phyloP scores from a whole-genome alignment of 257 asterid species.

The Solanum medicagineum region DNA sequence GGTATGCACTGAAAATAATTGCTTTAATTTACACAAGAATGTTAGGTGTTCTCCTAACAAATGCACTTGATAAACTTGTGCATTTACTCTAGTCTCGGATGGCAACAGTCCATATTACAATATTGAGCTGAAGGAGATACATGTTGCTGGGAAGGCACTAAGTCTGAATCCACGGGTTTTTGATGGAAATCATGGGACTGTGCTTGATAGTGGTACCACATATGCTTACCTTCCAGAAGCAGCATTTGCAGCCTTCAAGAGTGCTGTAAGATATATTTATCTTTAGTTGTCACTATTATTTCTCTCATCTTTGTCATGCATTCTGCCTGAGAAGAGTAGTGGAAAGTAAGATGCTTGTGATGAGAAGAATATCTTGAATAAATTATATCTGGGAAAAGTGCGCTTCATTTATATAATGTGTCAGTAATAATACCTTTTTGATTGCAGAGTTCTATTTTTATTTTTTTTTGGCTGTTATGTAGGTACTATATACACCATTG shows the following conservation, averaged over 20 bases:
- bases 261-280: slow-evolving; percentile 57
- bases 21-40: slow-evolving; percentile 19
- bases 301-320: neutral
- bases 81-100: slow-evolving; percentile 99
- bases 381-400: neutral
- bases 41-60: slow-evolving; percentile 80
- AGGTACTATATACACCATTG: neutral
- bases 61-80: slow-evolving; percentile 84
- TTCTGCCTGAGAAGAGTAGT: neutral
- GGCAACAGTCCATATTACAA: slow-evolving; percentile 99
- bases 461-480: neutral
- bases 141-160: slow-evolving; percentile 91
- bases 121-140: slow-evolving; percentile 87
- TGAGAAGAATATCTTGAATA: neutral
- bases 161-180: slow-evolving; percentile 47
- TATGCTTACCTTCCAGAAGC: slow-evolving; percentile 91
- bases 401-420: neutral
- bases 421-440: neutral
- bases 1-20: slow-evolving; percentile 49
- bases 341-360: neutral
- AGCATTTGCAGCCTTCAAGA: slow-evolving; percentile 75
- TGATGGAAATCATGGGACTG: slow-evolving; percentile 88
- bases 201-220: slow-evolving; percentile 96
- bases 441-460: neutral
- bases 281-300: neutral